These are phyloP conservation scores for Dendrothele bispora DNA, from an alignment of 768 basidiomycete genomes.

Conservation along the genomic window DNA sequence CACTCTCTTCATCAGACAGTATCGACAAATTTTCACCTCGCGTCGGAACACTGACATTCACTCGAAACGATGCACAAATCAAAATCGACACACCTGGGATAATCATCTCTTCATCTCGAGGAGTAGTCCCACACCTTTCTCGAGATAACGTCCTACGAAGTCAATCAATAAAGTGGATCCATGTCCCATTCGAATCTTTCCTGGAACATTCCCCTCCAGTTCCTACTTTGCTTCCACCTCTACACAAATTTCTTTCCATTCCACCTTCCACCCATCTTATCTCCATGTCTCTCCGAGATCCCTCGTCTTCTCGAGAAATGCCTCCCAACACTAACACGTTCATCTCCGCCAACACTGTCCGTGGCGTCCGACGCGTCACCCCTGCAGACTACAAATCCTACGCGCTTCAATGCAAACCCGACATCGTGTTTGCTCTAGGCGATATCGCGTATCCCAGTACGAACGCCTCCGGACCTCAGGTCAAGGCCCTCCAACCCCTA, in stretches of 20 bases:
- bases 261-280: conserved; percentile 46
- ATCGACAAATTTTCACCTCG: too few relatives aligned
- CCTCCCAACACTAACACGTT: conserved; percentile 67
- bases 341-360: conserved; percentile 56
- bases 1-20: too few relatives aligned
- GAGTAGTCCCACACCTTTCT: conserved; percentile 73
- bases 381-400: conserved; percentile 57
- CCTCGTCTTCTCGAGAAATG: conserved; percentile 62
- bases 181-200: conserved; percentile 80
- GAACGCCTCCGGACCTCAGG: conserved; percentile 55
- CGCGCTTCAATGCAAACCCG: conserved; percentile 55
- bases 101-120: conserved; percentile 66
- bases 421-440: conserved; percentile 68
- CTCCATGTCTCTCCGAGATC: conserved; percentile 65
- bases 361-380: conserved; percentile 70
- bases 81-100: conserved; percentile 61
- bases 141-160: conserved; percentile 54
- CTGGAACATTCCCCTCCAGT: conserved; percentile 68
- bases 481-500: too few relatives aligned
- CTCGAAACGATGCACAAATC: conserved; percentile 18
- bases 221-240: conserved; percentile 51
- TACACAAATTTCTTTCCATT: conserved; percentile 71
- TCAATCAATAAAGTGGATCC: conserved; percentile 57
- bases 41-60: too few relatives aligned
- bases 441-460: conserved; percentile 75